Evolutionary conservation across 148 eudicot genomes (phyloP).

Genomic region (Gaultheria prostrata): DNA sequence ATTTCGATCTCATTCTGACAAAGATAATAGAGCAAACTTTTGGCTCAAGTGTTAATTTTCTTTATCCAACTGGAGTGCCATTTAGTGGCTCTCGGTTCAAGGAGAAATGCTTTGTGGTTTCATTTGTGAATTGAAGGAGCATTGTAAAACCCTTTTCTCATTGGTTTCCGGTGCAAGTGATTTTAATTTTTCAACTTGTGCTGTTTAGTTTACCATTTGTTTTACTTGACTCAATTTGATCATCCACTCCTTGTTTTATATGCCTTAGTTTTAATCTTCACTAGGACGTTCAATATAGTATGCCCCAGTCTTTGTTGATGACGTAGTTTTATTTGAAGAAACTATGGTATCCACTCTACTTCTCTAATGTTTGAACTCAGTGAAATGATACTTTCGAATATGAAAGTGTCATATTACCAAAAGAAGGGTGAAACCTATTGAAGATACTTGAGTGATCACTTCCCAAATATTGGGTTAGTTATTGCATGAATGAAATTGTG

Average conservation of each 20-base stretch:
- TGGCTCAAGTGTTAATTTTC: background rate
- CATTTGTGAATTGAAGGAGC: background rate
- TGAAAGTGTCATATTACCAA: background rate
- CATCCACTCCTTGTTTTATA: background rate
- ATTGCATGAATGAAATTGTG: background rate
- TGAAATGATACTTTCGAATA: background rate
- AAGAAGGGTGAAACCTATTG: background rate
- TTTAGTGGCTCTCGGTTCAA: background rate
- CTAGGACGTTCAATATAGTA: background rate
- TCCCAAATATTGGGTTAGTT: background rate
- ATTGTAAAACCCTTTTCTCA: background rate
- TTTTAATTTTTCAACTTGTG: background rate
- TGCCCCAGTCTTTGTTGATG: background rate
- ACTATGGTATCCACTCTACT: background rate
- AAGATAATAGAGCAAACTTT: background rate
- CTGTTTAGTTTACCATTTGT: background rate
- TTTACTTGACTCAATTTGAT: background rate
- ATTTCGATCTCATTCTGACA: background rate
- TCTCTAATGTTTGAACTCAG: background rate
- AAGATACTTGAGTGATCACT: background rate
- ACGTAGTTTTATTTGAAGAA: background rate
- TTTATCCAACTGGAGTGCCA: background rate
- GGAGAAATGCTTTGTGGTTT: background rate
- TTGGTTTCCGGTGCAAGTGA: background rate
- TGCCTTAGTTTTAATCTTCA: background rate